A percentile compares a stretch with the other conserved stretches of the same genome.
Conservation (phyloP, 2,329 filamentous ascomycete species). For the Bipolaris victoriae region DNA sequence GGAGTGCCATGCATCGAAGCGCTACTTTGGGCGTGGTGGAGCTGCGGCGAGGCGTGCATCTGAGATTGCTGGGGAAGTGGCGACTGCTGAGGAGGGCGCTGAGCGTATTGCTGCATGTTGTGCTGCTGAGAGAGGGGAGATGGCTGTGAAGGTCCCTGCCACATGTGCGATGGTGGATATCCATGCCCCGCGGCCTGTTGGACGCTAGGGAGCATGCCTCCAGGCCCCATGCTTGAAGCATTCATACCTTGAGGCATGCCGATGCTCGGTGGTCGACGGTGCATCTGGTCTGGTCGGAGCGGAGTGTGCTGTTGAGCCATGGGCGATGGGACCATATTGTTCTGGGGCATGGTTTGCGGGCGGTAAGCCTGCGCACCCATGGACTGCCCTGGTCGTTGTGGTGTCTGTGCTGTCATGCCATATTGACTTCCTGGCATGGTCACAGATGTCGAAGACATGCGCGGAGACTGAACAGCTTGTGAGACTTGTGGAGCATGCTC, state of each 20-base stretch:
- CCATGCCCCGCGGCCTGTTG: conserved; percentile 54
- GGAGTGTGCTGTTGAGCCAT: conserved; percentile 72
- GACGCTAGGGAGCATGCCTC: conserved; percentile 47
- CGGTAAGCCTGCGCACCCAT: conserved; percentile 71
- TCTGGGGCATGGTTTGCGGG: conserved; percentile 73
- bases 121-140: conserved; percentile 57
- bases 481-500: conserved; percentile 50
- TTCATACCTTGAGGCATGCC: conserved; percentile 17
- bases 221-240: conserved; percentile 43
- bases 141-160: conserved; percentile 56
- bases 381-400: conserved; percentile 65
- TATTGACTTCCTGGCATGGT: conserved; percentile 63
- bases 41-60: conserved; percentile 57
- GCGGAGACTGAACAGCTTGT: conserved; percentile 56
- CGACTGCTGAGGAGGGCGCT: conserved; percentile 50
- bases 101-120: conserved; percentile 54
- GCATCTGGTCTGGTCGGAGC: conserved; percentile 66
- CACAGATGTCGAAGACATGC: conserved; percentile 64
- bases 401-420: conserved; percentile 62
- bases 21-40: conserved; percentile 53
- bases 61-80: conserved; percentile 57
- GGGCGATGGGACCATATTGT: conserved; percentile 73
- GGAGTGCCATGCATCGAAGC: conserved; percentile 52
- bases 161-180: conserved; percentile 57
- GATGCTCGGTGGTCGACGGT: conserved; percentile 68